These are phyloP conservation scores for Penicillium robsamsonii DNA, from an alignment of 495 filamentous ascomycete genomes.

Conservation along the genomic window DNA sequence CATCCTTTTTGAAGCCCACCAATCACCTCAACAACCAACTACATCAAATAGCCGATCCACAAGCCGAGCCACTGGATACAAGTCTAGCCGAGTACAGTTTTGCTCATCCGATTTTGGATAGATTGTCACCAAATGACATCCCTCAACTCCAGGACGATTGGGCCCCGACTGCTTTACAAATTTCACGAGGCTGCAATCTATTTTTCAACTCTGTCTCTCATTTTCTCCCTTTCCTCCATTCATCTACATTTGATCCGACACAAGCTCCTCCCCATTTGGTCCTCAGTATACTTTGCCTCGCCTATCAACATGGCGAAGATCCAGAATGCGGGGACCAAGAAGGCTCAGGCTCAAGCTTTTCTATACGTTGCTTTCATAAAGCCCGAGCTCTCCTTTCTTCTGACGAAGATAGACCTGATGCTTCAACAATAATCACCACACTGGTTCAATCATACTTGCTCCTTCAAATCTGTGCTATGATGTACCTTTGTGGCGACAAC, in stretches of 20 bases:
- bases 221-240: constrained; percentile 37
- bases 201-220: constrained; percentile 33
- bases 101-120: constrained; percentile 1
- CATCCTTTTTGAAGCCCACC: constrained; percentile 16
- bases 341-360: constrained; percentile 28
- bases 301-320: constrained; percentile 38
- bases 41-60: background rate
- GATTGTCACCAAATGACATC: constrained; percentile 16
- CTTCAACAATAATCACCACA: constrained; percentile 13
- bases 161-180: constrained; percentile 25
- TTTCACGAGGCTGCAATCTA: constrained; percentile 28
- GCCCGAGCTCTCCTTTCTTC: constrained; percentile 25
- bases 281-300: constrained; percentile 36
- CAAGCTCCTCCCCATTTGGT: constrained; percentile 20
- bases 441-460: constrained; percentile 34
- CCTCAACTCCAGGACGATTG: constrained; percentile 25
- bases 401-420: constrained; percentile 13
- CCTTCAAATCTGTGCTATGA: constrained; percentile 37
- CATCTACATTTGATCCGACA: constrained; percentile 30
- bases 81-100: constrained; percentile 5
- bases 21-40: constrained; percentile 11
- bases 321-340: constrained; percentile 28
- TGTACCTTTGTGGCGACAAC: constrained; percentile 35
- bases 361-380: constrained; percentile 33
- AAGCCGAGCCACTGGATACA: background rate